These are phyloP conservation scores for Tilletia caries DNA, from an alignment of 1,284 basidiomycete species.

Conservation along the genomic window DNA sequence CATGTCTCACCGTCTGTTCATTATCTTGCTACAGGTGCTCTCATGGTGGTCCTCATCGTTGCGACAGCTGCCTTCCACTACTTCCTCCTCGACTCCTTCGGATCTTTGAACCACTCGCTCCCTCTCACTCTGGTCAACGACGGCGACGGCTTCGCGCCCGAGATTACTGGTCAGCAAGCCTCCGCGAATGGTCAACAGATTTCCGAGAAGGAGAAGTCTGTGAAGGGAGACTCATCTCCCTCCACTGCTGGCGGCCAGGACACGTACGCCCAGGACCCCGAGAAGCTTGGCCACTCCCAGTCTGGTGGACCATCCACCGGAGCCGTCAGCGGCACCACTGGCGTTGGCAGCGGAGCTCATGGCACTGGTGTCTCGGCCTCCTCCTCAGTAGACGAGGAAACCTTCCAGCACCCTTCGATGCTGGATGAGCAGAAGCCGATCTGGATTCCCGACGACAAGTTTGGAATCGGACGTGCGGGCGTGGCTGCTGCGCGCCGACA, in stretches of 20 bases:
- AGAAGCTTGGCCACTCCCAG: slow-evolving; percentile 1
- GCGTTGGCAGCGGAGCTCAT: not conserved
- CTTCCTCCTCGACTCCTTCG: slow-evolving; percentile 52
- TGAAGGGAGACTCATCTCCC: not conserved
- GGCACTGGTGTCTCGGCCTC: slow-evolving; percentile 20
- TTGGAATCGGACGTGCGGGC: slow-evolving; percentile 44
- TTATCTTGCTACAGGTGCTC: slow-evolving; percentile 57
- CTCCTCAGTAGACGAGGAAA: slow-evolving; percentile 17
- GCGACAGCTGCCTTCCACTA: slow-evolving; percentile 64
- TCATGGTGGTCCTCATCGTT: slow-evolving; percentile 79
- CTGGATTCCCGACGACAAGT: slow-evolving; percentile 51
- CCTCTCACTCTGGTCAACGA: slow-evolving; percentile 35
- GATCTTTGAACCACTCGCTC: slow-evolving; percentile 36
- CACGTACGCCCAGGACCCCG: not conserved
- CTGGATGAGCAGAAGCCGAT: slow-evolving; percentile 43
- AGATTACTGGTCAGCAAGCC: not conserved
- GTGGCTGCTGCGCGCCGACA: slow-evolving; percentile 40
- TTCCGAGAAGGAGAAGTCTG: slow-evolving; percentile 3
- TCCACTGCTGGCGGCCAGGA: slow-evolving; percentile 5
- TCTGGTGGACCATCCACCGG: too few relatives aligned
- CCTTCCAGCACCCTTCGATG: slow-evolving; percentile 46
- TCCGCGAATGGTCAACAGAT: not conserved
- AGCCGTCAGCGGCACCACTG: too few relatives aligned
- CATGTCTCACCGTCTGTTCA: not conserved
- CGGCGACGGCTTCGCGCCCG: not conserved